phyloP scores from a whole-genome alignment of 2,329 filamentous ascomycete species.

The Mariannaea elegans region DNA sequence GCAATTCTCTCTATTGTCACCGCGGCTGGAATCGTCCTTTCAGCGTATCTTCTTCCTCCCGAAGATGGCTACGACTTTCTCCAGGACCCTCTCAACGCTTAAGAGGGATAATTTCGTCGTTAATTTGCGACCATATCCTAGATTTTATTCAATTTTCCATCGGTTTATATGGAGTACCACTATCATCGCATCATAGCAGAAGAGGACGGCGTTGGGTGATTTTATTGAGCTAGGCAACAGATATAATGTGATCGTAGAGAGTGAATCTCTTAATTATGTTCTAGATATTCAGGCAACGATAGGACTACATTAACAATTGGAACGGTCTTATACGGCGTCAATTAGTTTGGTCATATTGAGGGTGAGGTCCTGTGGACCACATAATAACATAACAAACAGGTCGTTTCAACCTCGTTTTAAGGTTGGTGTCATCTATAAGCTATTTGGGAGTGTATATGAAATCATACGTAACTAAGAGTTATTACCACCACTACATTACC shows the following conservation, averaged over 20 bases:
- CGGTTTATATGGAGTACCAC: background rate
- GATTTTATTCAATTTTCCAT: background rate
- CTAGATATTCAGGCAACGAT: background rate
- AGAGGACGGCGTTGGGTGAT: background rate
- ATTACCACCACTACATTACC: no score
- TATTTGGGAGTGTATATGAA: no score
- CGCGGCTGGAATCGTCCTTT: slow-evolving; percentile 68
- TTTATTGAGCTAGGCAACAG: background rate
- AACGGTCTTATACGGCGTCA: no score
- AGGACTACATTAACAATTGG: no score
- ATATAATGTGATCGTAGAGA: background rate
- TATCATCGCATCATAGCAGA: background rate
- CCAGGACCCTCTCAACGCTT: slow-evolving; percentile 62
- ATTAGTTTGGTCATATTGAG: no score
- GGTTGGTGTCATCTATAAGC: no score
- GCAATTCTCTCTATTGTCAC: slow-evolving; percentile 61
- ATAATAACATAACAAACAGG: no score
- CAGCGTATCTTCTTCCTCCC: slow-evolving; percentile 75
- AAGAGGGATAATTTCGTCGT: slow-evolving; percentile 22
- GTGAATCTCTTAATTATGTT: background rate
- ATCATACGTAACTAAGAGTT: no score
- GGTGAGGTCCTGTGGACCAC: no score
- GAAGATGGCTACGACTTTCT: slow-evolving; percentile 88
- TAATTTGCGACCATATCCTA: background rate
- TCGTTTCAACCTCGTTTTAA: no score